phyloP scores from a whole-genome alignment of 108 stramenopile genomes.

The Nannochloropsis gaditana region DNA sequence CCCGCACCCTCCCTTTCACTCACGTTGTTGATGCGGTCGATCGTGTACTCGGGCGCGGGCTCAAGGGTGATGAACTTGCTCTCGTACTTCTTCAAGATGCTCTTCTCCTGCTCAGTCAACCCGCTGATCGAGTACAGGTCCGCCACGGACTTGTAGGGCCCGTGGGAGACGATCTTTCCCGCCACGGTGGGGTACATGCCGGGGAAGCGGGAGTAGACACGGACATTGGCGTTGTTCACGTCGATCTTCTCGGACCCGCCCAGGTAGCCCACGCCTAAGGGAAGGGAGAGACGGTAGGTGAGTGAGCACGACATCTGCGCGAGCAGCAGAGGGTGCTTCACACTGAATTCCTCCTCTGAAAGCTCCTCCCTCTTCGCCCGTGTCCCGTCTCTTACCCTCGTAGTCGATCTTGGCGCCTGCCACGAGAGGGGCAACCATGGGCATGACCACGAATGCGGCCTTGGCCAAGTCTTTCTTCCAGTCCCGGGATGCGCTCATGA shows the following conservation, averaged over 20 bases:
- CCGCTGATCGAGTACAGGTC: constrained; percentile 91
- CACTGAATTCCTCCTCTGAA: not conserved
- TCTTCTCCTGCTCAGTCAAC: constrained; percentile 77
- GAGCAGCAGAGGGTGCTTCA: not conserved
- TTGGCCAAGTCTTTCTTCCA: not conserved
- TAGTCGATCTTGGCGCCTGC: not conserved
- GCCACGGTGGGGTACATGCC: constrained; percentile 93
- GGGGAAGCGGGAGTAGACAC: constrained; percentile 87
- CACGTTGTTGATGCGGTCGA: constrained; percentile 81
- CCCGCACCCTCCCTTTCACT: not conserved
- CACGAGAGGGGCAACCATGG: not conserved
- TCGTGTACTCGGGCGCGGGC: constrained; percentile 57
- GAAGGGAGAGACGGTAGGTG: not conserved
- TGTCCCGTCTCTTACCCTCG: not conserved
- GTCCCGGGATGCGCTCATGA: not conserved
- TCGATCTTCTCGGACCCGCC: constrained; percentile 74
- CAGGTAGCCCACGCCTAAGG: constrained; percentile 46
- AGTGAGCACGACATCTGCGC: not conserved
- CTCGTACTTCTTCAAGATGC: constrained; percentile 94
- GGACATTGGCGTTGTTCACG: constrained; percentile 95
- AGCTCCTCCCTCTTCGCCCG: not conserved
- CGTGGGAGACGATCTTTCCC: constrained; percentile 89
- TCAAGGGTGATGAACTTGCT: constrained; percentile 69
- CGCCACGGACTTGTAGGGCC: constrained; percentile 83
- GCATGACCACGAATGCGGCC: not conserved